Evolutionary conservation across 2,329 filamentous ascomycete genomes (phyloP), one percentile per base, ranked within the genome.

Genomic region (Phoma sp.): DNA sequence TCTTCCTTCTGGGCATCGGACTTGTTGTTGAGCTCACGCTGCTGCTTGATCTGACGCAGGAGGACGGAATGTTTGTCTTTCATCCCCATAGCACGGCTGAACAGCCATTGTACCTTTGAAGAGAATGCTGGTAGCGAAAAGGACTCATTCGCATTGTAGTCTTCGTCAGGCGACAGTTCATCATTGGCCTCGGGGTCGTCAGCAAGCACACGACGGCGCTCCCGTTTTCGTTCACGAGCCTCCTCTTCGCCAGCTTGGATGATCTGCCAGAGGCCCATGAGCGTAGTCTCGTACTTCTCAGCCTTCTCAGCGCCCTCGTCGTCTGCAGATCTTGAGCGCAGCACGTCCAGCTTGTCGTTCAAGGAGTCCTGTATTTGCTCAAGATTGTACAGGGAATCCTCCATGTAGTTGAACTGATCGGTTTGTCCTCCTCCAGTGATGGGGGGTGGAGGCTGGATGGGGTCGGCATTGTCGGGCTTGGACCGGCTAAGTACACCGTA

Each of bases 21-120:
- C 69, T 93, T 93, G 78, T 83, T 92, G 76, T 96, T 96, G 52
- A 97, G 83, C 69, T 96, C 92, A 53, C 93, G 89, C 76, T 98
- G 93, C 72, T 98, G 93, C 77, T 96, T 93, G 67, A 97, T 93
- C 73, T 98, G 93, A 36, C 92, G 87, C 67, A 93, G 89, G 7
- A 98, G 82, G 18, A 96, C 93, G 42, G 87, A 86, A 72, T 96
- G 96, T 71, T 98, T 93, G 65, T 96, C 91, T 57, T 91, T 88
- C 29, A 97, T 80, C 17, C 85, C 85, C 15, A 87, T 89, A n/a
- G 91, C 85, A 53, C 91, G 89, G 33, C 83, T 81, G 69, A 92
- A 91, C 4, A 97, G 79, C 77, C 87, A 89, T 66, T 92, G 88
- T 1, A 98, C 87, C 67, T 91, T 91, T 7, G 84, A 80, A 14